Base-by-base conservation (phyloP, 1,139 yeast species). In the Suhomyces kunorum region DNA sequence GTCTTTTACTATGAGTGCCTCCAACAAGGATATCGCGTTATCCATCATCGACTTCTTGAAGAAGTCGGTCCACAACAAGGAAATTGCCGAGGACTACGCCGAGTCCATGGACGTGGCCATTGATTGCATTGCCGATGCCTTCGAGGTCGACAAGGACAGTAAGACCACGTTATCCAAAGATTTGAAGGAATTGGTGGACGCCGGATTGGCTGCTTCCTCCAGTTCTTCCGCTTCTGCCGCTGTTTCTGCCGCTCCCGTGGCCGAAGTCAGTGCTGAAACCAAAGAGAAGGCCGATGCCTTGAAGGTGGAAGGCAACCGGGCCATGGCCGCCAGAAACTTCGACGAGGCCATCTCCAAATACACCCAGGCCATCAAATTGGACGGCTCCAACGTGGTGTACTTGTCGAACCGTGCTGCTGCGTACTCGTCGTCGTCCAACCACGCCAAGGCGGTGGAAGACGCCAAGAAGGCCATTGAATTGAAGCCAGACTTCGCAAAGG, bases 351-450 rank as follows among this genome's bases (percentile, higher is more conserved):
- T 89, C 45, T 74, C 71, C 18, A 81, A 84, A 52, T 92, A 92
- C 64, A 76, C 95, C 8, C 79, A 78, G 45, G 98, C 98, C n/a
- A 86, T 90, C 37, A 82, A 74, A 29, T 56, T 83, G 16, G 85
- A 85, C 52, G 66, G 78, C 5, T 54, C 68, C n/a, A 80, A 83
- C 46, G 87, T 94, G 1, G 79, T 90, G 14, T 84, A 81, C 55
- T 87, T 68, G 59, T 89, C 98, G 25, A 92, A 92, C 70, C 81
- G 99, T 61, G 98, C 99, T 13, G 98, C 99, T 36, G 98, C 98
- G 5, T 81, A 86, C 63, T 87, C 96, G 13, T 87, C 96, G 7
- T 61, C 78, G 32, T 76, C 81, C 45, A 73, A 87, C 47, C 92
- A 87, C 57, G 84, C 79, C 13, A 70, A 77, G 49, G 98, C 99